phyloP scores from a whole-genome alignment of 805 yeast species.

The Candida ipomoeae region DNA sequence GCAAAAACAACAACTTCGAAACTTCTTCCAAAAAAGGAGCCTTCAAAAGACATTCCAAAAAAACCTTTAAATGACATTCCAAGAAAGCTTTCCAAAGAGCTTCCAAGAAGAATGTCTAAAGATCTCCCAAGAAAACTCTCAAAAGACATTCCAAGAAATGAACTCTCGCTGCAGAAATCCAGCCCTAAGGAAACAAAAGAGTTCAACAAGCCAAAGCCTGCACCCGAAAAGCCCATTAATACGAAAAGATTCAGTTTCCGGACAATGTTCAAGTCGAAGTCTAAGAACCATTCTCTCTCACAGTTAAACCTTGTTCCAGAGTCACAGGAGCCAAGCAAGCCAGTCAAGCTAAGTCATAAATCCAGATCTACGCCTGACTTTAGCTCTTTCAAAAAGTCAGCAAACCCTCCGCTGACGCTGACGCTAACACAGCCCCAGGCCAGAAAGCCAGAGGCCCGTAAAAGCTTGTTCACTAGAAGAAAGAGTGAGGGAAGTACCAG shows the following conservation, averaged over 20 bases:
- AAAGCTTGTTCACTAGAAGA: constrained; percentile 1
- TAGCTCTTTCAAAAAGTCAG: constrained; percentile 6
- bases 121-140: not conserved
- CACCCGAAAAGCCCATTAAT: constrained; percentile 5
- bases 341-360: constrained; percentile 21
- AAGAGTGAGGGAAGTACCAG: not conserved
- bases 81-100: not conserved
- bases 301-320: constrained; percentile 11
- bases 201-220: constrained; percentile 1
- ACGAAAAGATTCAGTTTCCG: constrained; percentile 37
- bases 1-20: not conserved
- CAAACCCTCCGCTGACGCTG: constrained; percentile 14
- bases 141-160: not conserved
- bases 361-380: constrained; percentile 32
- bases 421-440: constrained; percentile 3
- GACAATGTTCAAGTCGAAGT: constrained; percentile 35
- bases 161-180: not conserved
- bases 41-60: not conserved
- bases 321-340: constrained; percentile 9
- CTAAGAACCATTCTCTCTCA: constrained; percentile 26
- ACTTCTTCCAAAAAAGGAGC: no score
- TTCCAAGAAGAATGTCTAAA: not conserved
- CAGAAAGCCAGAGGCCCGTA: not conserved
- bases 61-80: not conserved
- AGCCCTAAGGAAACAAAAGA: not conserved